phyloP scores from a whole-genome alignment of 306 rosid species.

The Erythrophleum fordii region DNA sequence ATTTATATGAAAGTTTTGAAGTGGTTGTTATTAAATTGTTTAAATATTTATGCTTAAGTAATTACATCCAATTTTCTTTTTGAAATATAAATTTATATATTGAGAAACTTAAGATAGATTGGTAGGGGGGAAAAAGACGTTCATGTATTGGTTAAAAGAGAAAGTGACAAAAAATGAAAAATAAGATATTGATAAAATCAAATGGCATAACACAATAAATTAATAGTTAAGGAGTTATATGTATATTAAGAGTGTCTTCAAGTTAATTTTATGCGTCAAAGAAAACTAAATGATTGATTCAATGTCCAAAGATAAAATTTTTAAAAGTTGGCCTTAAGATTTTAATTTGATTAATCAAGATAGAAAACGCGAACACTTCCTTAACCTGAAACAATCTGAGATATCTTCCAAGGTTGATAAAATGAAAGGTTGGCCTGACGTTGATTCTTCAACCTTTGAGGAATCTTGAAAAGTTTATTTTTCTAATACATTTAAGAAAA shows the following conservation, averaged over 20 bases:
- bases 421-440: background rate
- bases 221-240: too few species aligned
- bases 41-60: too few species aligned
- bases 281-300: background rate
- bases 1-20: background rate
- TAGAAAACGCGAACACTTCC: background rate
- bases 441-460: background rate
- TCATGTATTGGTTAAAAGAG: background rate
- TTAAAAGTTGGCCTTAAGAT: background rate
- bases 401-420: background rate
- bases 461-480: background rate
- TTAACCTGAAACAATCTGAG: background rate
- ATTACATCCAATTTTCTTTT: background rate
- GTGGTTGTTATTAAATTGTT: background rate
- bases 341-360: background rate
- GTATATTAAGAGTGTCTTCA: too few species aligned
- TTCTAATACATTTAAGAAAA: background rate
- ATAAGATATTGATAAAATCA: background rate
- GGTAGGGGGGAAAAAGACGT: background rate
- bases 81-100: background rate
- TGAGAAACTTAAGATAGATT: background rate
- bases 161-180: background rate
- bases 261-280: too few species aligned
- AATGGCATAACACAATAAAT: background rate
- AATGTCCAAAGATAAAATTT: background rate